Base-by-base conservation (phyloP, 2,329 filamentous ascomycete species). In the Colletotrichum falcatum region DNA sequence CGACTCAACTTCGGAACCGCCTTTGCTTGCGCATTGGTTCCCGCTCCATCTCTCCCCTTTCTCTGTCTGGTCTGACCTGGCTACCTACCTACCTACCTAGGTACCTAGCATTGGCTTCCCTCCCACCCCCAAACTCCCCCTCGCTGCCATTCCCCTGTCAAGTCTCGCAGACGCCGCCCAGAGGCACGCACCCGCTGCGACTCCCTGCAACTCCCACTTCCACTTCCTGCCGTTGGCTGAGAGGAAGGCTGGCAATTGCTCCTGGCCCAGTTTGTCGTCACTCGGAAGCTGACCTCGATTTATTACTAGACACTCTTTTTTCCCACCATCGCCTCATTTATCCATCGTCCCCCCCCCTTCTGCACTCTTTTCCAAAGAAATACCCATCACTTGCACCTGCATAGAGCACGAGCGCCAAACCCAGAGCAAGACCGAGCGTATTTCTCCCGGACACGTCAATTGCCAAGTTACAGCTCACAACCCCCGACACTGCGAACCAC, bases 131-230 rank as follows among this genome's bases (percentile, higher is more conserved):
- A 66, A 70, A 59, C 48, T 26, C 28, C 30, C 42, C 37, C 54
- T 58, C 33, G 63, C 67, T 56, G 56, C 63, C 67, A 46, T 66
- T 62, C 56, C 63, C 63, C 58, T 70, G 67, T 48, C 33, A 51
- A 35, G 8, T 37, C 48, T 42, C 39, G 56, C 67, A 66, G 63
- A 56, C 67, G 67, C 67, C n/a, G 67, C 63, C 63, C 56, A 49
- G 37, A 42, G 12, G 23, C 35, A 42, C 55, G 23, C 35, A 42
- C 55, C 55, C 58, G 48, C 54, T 48, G 55, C 49, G n/a, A 49
- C 37, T 56, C 63, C 42, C 46, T 54, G 63, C 35, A 48, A 20
- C 67, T 42, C 55, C 63, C 23, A 55, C 66, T n/a, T 18, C 14
- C 26, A 30, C 44, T 8, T 56, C 59, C 28, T 69, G 67, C 28